Conservation (phyloP, 2,329 filamentous ascomycete species). For the Alternaria alternata region DNA sequence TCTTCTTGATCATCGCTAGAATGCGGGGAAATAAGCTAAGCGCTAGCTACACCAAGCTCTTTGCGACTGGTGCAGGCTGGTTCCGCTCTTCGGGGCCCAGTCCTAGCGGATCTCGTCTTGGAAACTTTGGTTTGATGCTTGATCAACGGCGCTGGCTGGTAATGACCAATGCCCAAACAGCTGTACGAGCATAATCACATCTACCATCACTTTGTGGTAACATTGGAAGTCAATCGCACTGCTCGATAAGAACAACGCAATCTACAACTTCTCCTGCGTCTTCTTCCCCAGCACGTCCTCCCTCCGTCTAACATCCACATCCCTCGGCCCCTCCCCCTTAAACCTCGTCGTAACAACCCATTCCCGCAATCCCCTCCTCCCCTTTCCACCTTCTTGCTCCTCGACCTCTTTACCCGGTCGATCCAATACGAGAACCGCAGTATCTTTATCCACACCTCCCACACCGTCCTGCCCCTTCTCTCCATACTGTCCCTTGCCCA, state of each 20-base stretch:
- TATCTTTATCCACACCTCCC: slow-evolving; percentile 55
- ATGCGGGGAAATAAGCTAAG: slow-evolving; percentile 14
- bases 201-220: too few species aligned
- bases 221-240: too few species aligned
- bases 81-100: too few species aligned
- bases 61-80: neutral
- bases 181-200: too few species aligned
- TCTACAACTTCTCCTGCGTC: slow-evolving; percentile 25
- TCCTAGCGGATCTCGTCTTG: too few species aligned
- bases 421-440: slow-evolving; percentile 62
- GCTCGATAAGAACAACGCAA: neutral
- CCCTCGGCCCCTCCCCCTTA: slow-evolving; percentile 63
- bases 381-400: slow-evolving; percentile 51
- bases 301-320: slow-evolving; percentile 60
- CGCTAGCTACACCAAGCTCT: neutral
- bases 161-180: too few species aligned
- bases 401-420: slow-evolving; percentile 65
- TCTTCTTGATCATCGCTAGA: neutral
- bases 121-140: too few species aligned
- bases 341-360: slow-evolving; percentile 66
- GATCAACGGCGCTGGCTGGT: too few species aligned
- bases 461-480: slow-evolving; percentile 39
- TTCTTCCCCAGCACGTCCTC: slow-evolving; percentile 55
- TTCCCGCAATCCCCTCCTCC: slow-evolving; percentile 61
- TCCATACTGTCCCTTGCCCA: slow-evolving; percentile 50